Percentiles rank a stretch among this genome's conserved stretches.
Conservation (phyloP, 148 eudicot genomes). For the Dianthus caryophyllus region DNA sequence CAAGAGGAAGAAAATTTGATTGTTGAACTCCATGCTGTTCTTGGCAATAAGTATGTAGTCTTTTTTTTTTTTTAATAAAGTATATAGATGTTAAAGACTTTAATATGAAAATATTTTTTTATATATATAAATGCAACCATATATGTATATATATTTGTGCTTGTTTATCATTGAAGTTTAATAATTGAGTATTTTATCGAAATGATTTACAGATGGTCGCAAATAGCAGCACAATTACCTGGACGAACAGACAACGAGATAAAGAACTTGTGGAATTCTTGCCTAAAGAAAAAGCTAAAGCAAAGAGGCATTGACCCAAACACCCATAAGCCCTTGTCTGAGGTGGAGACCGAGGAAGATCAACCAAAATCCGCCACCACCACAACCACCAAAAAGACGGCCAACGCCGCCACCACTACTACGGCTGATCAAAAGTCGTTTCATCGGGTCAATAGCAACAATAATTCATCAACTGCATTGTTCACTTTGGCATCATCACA, state of each 20-base stretch:
- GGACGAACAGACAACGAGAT: constrained; percentile 95
- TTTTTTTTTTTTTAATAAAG: no score
- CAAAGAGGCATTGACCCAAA: constrained; percentile 87
- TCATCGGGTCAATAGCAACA: neutral
- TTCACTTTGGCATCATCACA: constrained; percentile 21
- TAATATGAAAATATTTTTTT: no score
- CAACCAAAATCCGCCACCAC: constrained; percentile 25
- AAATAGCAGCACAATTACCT: constrained; percentile 81
- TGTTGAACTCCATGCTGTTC: constrained; percentile 77
- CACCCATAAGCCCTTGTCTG: constrained; percentile 77
- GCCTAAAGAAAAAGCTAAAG: constrained; percentile 83
- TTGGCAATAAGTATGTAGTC: constrained; percentile 73
- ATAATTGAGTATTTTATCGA: neutral
- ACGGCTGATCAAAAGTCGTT: constrained; percentile 8
- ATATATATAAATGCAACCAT: neutral
- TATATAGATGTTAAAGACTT: no score
- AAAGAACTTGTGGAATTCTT: constrained; percentile 89
- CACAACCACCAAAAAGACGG: constrained; percentile 14
- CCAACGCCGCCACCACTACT: constrained; percentile 7
- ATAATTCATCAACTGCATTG: neutral
- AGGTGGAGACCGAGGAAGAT: constrained; percentile 42
- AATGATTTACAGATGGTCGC: constrained; percentile 65
- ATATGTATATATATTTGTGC: neutral
- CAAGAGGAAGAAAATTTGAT: constrained; percentile 78
- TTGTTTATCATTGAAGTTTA: neutral